These are phyloP conservation scores for Crithidia sp. DNA, from an alignment of 208 protist genomes.

Conservation along the genomic window DNA sequence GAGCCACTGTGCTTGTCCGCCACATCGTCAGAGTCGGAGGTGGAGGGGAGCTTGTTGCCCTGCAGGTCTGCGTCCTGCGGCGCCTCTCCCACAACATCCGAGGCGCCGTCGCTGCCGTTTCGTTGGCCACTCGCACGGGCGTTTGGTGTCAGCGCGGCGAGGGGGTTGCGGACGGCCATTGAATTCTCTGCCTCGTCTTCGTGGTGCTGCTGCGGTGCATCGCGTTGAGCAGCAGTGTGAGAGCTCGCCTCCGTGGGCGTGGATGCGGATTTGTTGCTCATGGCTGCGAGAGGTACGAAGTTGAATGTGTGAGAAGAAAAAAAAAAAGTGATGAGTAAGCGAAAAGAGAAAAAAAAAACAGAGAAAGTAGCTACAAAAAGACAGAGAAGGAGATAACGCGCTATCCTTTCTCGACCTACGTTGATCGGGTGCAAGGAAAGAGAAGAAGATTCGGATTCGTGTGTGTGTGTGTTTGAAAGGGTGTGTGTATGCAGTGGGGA, in stretches of 20 bases:
- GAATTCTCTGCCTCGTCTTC: neutral
- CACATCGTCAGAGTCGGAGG: conserved; percentile 9
- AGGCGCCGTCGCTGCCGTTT: neutral
- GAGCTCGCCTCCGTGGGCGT: neutral
- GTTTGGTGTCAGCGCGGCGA: neutral
- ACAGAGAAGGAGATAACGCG: too few species aligned
- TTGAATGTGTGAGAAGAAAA: too few species aligned
- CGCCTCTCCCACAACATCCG: conserved; percentile 2
- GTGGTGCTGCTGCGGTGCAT: neutral
- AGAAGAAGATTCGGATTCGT: neutral
- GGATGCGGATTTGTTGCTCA: conserved; percentile 1
- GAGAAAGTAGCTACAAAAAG: too few species aligned
- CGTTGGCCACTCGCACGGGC: neutral
- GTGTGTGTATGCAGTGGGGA: neutral
- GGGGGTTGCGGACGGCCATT: conserved; percentile 1
- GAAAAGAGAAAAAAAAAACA: too few species aligned
- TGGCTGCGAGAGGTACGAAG: neutral
- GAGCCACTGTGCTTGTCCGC: conserved; percentile 6
- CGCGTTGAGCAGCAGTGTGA: neutral
- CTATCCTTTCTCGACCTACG: too few species aligned
- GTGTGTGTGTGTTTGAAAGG: neutral
- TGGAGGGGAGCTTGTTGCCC: conserved; percentile 16
- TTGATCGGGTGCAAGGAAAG: too few species aligned
- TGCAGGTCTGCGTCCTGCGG: neutral
- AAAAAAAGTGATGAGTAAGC: too few species aligned